phyloP scores from a whole-genome alignment of 306 rosid species.

The Biancaea sappan region DNA sequence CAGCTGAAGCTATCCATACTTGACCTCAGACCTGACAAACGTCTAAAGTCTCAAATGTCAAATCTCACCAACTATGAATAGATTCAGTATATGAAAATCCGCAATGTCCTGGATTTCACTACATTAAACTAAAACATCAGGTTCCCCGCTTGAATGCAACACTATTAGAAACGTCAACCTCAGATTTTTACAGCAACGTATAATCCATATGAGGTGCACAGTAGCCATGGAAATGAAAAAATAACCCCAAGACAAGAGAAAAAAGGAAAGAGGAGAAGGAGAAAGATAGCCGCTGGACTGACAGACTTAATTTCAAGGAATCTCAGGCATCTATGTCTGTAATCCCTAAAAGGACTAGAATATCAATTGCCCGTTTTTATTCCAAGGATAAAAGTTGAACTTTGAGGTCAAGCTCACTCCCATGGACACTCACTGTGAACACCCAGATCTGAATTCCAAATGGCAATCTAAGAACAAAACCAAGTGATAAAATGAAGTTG shows the following conservation, averaged over 20 bases:
- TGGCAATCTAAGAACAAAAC: not conserved
- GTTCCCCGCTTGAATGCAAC: not conserved
- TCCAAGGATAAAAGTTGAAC: not conserved
- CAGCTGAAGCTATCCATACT: not conserved
- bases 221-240: not conserved
- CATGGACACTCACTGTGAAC: not conserved
- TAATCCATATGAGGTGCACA: not conserved
- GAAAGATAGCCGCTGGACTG: not conserved
- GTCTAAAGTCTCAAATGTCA: not conserved
- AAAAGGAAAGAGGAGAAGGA: not conserved
- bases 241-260: too few relatives aligned
- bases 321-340: not conserved
- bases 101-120: not conserved
- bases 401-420: slow-evolving; percentile 20
- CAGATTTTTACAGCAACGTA: not conserved
- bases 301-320: not conserved
- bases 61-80: not conserved
- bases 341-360: not conserved
- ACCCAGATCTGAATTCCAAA: slow-evolving; percentile 30
- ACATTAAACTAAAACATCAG: slow-evolving; percentile 1
- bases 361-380: not conserved
- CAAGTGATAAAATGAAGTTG: not conserved
- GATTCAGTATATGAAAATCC: not conserved
- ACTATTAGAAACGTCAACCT: not conserved
- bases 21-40: not conserved